Percentiles rank a stretch among this genome's conserved stretches.
phyloP scores from a whole-genome alignment of 2,329 filamentous ascomycete species.

The Xylaria sp. region DNA sequence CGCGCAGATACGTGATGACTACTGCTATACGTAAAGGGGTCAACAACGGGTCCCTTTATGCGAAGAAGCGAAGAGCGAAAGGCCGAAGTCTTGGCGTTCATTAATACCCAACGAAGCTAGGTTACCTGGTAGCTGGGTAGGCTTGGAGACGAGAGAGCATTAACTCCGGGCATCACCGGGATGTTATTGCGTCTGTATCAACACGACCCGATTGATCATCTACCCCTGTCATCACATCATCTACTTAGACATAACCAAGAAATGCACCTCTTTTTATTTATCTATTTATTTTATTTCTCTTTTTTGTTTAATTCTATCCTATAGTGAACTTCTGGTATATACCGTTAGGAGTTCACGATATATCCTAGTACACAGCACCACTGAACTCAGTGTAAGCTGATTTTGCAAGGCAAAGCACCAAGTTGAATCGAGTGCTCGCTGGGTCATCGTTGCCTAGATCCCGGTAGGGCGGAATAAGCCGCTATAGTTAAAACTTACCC shows the following conservation, averaged over 20 bases:
- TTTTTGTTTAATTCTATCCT: neutral
- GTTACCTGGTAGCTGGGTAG: neutral
- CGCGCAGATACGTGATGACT: neutral
- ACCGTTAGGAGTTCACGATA: neutral
- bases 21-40: neutral
- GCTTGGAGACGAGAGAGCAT: too few relatives aligned
- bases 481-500: too few relatives aligned
- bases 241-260: too few relatives aligned
- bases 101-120: neutral
- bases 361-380: neutral
- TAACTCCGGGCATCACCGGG: too few relatives aligned
- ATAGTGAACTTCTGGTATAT: neutral
- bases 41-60: neutral
- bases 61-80: conserved; percentile 17
- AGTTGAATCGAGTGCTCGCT: too few relatives aligned
- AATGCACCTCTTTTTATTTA: too few relatives aligned
- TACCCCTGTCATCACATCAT: too few relatives aligned
- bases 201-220: too few relatives aligned
- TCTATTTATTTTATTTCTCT: neutral
- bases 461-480: too few relatives aligned
- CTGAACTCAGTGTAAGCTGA: neutral
- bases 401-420: too few relatives aligned
- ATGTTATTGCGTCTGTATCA: too few relatives aligned
- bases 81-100: conserved; percentile 22
- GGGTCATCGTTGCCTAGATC: too few relatives aligned